These are phyloP conservation scores for Zasmidium citrigriseum DNA, from an alignment of 2,329 filamentous ascomycete species.

Conservation along the genomic window DNA sequence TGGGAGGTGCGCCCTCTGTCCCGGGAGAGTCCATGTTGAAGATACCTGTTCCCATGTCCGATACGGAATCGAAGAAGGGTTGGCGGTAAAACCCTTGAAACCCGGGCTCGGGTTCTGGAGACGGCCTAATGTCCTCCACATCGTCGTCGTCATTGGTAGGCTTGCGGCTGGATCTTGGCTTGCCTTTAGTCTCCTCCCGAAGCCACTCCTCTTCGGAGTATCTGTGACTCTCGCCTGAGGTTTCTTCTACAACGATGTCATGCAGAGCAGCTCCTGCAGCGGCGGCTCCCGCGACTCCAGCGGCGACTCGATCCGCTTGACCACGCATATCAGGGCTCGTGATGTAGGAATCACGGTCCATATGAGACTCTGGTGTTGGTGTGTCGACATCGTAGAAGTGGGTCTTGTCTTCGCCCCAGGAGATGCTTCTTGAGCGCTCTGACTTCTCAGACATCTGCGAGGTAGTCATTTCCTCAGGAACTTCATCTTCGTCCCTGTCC, in stretches of 20 bases:
- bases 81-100: slow-evolving; percentile 30
- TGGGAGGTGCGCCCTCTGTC: slow-evolving; percentile 33
- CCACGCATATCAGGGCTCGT: slow-evolving; percentile 16
- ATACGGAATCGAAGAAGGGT: slow-evolving; percentile 45
- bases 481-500: slow-evolving; percentile 19
- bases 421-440: slow-evolving; percentile 38
- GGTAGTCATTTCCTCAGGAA: slow-evolving; percentile 8
- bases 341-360: slow-evolving; percentile 29
- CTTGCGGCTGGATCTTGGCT: slow-evolving; percentile 7
- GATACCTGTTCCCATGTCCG: slow-evolving; percentile 35
- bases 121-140: slow-evolving; percentile 15
- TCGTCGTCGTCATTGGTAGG: slow-evolving; percentile 14
- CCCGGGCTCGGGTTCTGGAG: slow-evolving; percentile 1
- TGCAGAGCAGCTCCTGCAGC: slow-evolving; percentile 30
- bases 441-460: slow-evolving; percentile 15
- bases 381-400: slow-evolving; percentile 50
- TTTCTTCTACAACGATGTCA: slow-evolving; percentile 43
- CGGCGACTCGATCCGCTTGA: slow-evolving; percentile 11
- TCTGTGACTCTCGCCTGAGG: slow-evolving; percentile 33
- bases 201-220: slow-evolving; percentile 33
- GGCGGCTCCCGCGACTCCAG: slow-evolving; percentile 13
- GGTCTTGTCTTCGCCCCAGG: slow-evolving; percentile 51
- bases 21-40: slow-evolving; percentile 33
- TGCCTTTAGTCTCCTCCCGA: slow-evolving; percentile 2
- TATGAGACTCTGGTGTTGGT: slow-evolving; percentile 45